Conservation (phyloP, 2,329 filamentous ascomycete species). For the Chrysosporium keratinophilum region DNA sequence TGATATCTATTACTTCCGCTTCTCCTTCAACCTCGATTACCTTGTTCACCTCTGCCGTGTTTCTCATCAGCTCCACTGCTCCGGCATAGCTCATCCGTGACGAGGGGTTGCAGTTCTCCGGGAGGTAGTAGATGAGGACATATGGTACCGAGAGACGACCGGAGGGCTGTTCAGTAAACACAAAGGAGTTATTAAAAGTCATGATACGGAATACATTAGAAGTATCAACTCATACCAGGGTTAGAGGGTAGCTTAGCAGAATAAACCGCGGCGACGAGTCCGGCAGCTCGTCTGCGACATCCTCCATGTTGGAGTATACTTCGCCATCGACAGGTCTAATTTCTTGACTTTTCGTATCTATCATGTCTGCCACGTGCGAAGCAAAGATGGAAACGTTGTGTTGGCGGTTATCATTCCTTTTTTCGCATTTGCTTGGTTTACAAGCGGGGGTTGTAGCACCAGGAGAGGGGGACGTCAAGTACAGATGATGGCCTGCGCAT, state of each 20-base stretch:
- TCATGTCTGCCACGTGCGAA: constrained; percentile 55
- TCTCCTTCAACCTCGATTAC: constrained; percentile 74
- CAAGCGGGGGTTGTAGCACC: background rate
- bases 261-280: constrained; percentile 86
- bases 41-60: constrained; percentile 77
- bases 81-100: constrained; percentile 89
- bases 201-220: background rate
- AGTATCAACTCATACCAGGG: constrained; percentile 48
- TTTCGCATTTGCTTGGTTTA: no score
- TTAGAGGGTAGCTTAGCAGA: constrained; percentile 81
- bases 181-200: background rate
- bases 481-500: constrained; percentile 91
- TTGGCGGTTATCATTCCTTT: background rate
- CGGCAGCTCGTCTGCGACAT: constrained; percentile 78
- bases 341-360: constrained; percentile 82
- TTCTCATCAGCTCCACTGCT: constrained; percentile 91
- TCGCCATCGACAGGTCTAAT: constrained; percentile 73
- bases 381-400: background rate
- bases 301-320: constrained; percentile 70
- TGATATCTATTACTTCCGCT: constrained; percentile 75
- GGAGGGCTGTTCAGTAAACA: constrained; percentile 48
- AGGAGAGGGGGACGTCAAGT: constrained; percentile 32
- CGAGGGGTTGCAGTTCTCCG: constrained; percentile 78
- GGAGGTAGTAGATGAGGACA: constrained; percentile 88
- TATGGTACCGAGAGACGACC: constrained; percentile 85